Evolutionary conservation across 495 filamentous ascomycete genomes (phyloP).

Genomic region (Xylaria scruposa): DNA sequence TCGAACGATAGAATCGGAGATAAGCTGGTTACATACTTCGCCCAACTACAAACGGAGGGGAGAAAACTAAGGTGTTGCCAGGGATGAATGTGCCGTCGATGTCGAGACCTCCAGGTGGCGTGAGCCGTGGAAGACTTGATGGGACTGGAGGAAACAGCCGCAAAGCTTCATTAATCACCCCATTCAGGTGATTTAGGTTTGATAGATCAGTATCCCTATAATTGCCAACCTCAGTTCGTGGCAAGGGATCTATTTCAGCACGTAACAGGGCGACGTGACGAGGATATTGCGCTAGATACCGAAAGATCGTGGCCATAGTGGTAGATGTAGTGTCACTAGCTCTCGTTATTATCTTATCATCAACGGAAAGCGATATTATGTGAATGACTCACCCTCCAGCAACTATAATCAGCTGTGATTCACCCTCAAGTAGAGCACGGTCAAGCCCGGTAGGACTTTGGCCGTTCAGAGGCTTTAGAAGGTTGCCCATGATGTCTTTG

Average conservation of each 20-base stretch:
- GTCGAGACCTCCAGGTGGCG: conserved; percentile 45
- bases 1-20: not conserved
- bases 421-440: conserved; percentile 34
- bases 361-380: not conserved
- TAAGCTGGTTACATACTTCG: conserved; percentile 17
- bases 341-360: not conserved
- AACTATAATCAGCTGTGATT: conserved; percentile 42
- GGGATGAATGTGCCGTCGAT: conserved; percentile 52
- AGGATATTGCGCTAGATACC: conserved; percentile 45
- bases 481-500: conserved; percentile 35
- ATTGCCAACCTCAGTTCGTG: conserved; percentile 15
- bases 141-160: conserved; percentile 52
- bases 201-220: conserved; percentile 32
- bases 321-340: conserved; percentile 49
- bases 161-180: conserved; percentile 54
- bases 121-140: conserved; percentile 43
- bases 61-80: conserved; percentile 33
- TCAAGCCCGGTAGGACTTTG: conserved; percentile 29
- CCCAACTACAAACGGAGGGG: conserved; percentile 34
- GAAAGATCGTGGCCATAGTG: conserved; percentile 44
- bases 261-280: conserved; percentile 38
- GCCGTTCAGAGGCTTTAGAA: conserved; percentile 32
- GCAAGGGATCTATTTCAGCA: conserved; percentile 37
- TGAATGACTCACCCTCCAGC: conserved; percentile 39
- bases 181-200: conserved; percentile 37